Conservation (phyloP, 176 grass and related monocot genomes). For the Carex parvula region DNA sequence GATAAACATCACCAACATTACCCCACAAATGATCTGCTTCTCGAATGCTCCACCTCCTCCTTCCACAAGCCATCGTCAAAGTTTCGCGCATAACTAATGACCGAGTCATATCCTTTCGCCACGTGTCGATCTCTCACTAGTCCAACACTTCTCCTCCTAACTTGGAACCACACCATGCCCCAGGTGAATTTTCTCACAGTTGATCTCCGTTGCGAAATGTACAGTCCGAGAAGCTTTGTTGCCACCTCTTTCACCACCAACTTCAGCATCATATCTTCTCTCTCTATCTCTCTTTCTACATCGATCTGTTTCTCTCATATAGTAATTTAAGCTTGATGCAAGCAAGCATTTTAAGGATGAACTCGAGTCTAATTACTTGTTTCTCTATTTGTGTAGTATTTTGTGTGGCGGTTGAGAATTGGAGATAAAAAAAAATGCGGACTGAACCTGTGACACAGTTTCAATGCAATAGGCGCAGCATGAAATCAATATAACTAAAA, state of each 20-base stretch:
- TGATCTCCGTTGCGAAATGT: constrained; percentile 19
- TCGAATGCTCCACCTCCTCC: constrained; percentile 40
- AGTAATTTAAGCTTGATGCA: background rate
- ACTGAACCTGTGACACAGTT: background rate
- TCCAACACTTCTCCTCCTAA: constrained; percentile 27
- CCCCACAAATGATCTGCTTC: constrained; percentile 9
- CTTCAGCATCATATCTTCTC: background rate
- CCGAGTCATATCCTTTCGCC: constrained; percentile 28
- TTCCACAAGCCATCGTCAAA: constrained; percentile 67
- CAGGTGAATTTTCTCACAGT: background rate
- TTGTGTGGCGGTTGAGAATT: background rate
- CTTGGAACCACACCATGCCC: constrained; percentile 26
- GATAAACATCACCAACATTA: background rate
- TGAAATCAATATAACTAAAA: background rate
- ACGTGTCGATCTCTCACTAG: background rate
- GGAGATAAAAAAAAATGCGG: too few species aligned
- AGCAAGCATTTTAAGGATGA: background rate
- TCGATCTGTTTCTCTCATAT: background rate
- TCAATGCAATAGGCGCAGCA: background rate
- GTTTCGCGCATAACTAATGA: constrained; percentile 46
- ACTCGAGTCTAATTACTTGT: background rate
- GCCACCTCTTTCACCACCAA: constrained; percentile 28
- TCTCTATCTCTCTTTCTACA: background rate
- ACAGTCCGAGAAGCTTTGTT: constrained; percentile 20
- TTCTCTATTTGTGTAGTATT: background rate